A percentile compares a stretch with the other conserved stretches of the same genome.
These are phyloP conservation scores for Adiantum capillusveneris DNA, from an alignment of 75 land plant species.

Conservation along the genomic window DNA sequence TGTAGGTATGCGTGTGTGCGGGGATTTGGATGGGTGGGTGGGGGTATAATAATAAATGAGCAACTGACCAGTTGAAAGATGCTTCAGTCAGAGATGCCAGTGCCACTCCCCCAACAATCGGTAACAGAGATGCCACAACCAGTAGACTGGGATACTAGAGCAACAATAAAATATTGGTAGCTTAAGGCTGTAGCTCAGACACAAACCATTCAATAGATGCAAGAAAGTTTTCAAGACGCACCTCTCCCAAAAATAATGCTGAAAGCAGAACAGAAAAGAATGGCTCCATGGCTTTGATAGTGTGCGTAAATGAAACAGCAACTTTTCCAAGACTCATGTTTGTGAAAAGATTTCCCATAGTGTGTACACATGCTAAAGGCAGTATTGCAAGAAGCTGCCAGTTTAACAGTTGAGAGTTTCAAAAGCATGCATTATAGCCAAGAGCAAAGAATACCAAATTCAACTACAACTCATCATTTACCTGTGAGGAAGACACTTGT, in stretches of 20 bases:
- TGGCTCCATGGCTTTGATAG: constrained; percentile 98
- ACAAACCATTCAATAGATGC: too few species aligned
- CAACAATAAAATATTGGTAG: not conserved
- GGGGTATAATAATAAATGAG: not conserved
- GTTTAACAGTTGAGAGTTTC: not conserved
- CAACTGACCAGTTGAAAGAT: constrained; percentile 80
- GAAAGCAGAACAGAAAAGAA: constrained; percentile 94
- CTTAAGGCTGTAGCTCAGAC: too few species aligned
- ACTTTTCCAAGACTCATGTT: constrained; percentile 94
- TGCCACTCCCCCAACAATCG: constrained; percentile 95
- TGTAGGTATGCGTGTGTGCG: not conserved
- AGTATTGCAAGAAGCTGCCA: constrained; percentile 67
- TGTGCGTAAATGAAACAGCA: constrained; percentile 94
- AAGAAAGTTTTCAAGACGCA: too few species aligned
- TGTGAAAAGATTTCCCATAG: constrained; percentile 91
- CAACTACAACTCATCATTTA: constrained; percentile 9
- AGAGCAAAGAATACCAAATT: not conserved
- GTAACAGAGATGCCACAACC: constrained; percentile 68
- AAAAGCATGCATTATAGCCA: not conserved
- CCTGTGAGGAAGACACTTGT: constrained; percentile 48
- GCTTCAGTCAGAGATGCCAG: constrained; percentile 89
- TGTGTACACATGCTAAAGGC: constrained; percentile 84
- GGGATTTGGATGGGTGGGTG: not conserved
- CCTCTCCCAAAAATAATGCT: constrained; percentile 89
- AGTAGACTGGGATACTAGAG: constrained; percentile 59